These are phyloP conservation scores for Irpex sp. DNA, from an alignment of 1,284 basidiomycete genomes.

Conservation along the genomic window DNA sequence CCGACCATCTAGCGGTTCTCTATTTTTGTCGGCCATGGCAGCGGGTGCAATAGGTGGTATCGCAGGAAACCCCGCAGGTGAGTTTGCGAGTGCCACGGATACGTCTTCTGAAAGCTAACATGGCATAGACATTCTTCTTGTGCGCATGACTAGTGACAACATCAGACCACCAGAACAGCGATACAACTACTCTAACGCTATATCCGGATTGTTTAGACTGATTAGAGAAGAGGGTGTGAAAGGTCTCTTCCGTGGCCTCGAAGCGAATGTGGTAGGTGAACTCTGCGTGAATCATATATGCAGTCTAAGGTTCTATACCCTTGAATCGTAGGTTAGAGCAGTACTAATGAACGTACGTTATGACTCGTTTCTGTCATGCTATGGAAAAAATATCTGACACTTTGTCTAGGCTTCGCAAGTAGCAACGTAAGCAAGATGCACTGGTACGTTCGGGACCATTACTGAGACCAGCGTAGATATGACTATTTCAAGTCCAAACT, in stretches of 20 bases:
- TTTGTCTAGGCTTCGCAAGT: conserved; percentile 70
- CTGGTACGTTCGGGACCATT: not conserved
- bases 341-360: conserved; percentile 81
- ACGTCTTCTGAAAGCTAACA: not conserved
- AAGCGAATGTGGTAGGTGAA: conserved; percentile 66
- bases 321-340: conserved; percentile 50
- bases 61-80: conserved; percentile 77
- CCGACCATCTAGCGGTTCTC: conserved; percentile 42
- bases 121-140: conserved; percentile 60
- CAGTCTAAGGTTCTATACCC: not conserved
- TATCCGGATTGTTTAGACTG: conserved; percentile 63
- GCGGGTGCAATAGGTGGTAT: conserved; percentile 79
- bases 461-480: conserved; percentile 47
- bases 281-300: conserved; percentile 4
- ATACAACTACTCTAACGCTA: conserved; percentile 74
- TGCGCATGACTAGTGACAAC: conserved; percentile 87
- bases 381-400: conserved; percentile 2
- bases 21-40: conserved; percentile 61
- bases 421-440: conserved; percentile 62
- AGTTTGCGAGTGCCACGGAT: conserved; percentile 13
- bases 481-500: conserved; percentile 79
- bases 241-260: conserved; percentile 72
- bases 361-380: conserved; percentile 10
- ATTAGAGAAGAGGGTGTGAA: conserved; percentile 65
- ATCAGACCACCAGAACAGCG: conserved; percentile 66